A percentile compares a stretch with the other conserved stretches of the same genome.
phyloP scores from a whole-genome alignment of 73 alveolate genomes.

The Paramecium biaurelia region DNA sequence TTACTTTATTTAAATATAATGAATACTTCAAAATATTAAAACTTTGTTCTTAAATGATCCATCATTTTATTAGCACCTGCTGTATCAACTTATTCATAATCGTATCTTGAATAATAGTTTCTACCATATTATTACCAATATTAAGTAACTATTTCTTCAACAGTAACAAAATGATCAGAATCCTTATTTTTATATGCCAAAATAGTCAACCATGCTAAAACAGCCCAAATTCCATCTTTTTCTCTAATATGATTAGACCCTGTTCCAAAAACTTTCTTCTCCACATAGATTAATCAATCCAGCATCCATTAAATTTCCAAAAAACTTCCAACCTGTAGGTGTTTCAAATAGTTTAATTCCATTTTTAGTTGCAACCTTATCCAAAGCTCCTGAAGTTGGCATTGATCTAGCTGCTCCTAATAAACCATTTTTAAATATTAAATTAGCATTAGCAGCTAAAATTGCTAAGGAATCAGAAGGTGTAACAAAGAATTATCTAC shows the following conservation, averaged over 20 bases:
- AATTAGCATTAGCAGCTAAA: slow-evolving; percentile 88
- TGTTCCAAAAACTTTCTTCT: slow-evolving; percentile 99
- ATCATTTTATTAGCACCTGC: slow-evolving; percentile 93
- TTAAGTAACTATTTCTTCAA: slow-evolving; percentile 87
- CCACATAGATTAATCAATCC: slow-evolving; percentile 95
- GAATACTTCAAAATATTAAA: slow-evolving; percentile 68
- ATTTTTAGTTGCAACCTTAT: slow-evolving; percentile 93
- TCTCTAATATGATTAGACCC: slow-evolving; percentile 98
- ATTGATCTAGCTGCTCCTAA: slow-evolving; percentile 99
- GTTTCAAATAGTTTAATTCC: slow-evolving; percentile 89
- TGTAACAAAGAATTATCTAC: slow-evolving; percentile 96
- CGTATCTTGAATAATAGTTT: slow-evolving; percentile 98
- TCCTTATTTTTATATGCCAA: slow-evolving; percentile 94
- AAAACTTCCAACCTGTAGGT: slow-evolving; percentile 91
- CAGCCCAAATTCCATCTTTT: slow-evolving; percentile 99
- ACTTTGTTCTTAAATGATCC: slow-evolving; percentile 69
- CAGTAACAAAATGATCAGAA: slow-evolving; percentile 83
- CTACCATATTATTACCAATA: slow-evolving; percentile 98
- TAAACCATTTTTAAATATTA: slow-evolving; percentile 85
- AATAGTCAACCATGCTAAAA: slow-evolving; percentile 97
- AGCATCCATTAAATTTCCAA: slow-evolving; percentile 99
- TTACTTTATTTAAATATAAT: slow-evolving; percentile 67
- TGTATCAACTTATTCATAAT: slow-evolving; percentile 94
- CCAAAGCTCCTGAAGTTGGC: slow-evolving; percentile 99
- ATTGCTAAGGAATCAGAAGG: slow-evolving; percentile 99